Conservation (phyloP, 805 yeast species). For the Lachancea sp. region DNA sequence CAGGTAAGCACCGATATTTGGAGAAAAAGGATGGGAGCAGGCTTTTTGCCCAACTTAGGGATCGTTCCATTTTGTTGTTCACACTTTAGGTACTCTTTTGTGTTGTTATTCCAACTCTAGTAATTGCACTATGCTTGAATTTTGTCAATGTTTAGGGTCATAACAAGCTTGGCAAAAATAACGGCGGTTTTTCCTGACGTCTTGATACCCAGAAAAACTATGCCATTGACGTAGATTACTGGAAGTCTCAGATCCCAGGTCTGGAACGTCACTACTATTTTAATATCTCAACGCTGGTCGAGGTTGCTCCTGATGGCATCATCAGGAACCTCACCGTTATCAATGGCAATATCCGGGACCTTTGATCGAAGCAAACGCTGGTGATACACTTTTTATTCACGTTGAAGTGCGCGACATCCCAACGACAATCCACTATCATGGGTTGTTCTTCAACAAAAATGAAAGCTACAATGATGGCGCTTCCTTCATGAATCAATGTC, state of each 20-base stretch:
- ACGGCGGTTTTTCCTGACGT: conserved; percentile 18
- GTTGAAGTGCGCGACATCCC: conserved; percentile 39
- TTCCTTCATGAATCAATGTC: conserved; percentile 44
- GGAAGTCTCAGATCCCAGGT: conserved; percentile 19
- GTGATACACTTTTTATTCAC: conserved; percentile 40
- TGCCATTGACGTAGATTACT: conserved; percentile 16
- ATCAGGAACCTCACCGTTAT: conserved; percentile 32
- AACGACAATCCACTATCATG: conserved; percentile 48
- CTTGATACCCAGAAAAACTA: conserved; percentile 25
- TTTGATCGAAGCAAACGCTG: conserved; percentile 38
- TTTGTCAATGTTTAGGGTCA: neutral
- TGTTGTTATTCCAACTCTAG: neutral
- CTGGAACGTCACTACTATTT: conserved; percentile 23
- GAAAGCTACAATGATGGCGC: conserved; percentile 49
- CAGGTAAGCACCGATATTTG: no score
- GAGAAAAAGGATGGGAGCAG: no score
- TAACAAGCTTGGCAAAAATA: neutral
- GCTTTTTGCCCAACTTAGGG: no score
- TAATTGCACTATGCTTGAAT: conserved; percentile 1
- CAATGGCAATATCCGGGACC: conserved; percentile 47
- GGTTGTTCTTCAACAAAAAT: conserved; percentile 36
- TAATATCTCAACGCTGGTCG: conserved; percentile 17
- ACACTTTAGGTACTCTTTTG: conserved; percentile 1
- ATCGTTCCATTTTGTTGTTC: neutral
- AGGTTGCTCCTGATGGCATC: conserved; percentile 30